Percentiles rank a stretch among this genome's conserved stretches.
phyloP scores from a whole-genome alignment of 768 basidiomycete species.

The Tremella mesenterica region DNA sequence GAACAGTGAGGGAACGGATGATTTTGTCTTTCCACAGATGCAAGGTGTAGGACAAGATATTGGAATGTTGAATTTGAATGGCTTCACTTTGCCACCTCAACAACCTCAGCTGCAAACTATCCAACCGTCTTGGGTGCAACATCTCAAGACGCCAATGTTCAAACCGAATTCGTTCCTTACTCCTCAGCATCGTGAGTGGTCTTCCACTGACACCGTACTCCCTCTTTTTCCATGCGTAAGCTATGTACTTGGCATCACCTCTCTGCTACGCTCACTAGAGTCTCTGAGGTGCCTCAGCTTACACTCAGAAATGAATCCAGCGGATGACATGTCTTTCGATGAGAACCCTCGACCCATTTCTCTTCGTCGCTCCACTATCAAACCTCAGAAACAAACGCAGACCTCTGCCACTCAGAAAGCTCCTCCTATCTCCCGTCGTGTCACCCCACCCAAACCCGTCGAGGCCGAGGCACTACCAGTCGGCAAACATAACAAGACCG shows the following conservation, averaged over 20 bases:
- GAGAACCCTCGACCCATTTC: background rate
- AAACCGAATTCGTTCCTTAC: too few relatives aligned
- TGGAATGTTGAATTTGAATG: slow-evolving; percentile 1
- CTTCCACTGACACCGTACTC: too few relatives aligned
- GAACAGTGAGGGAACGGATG: slow-evolving; percentile 13
- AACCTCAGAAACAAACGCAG: background rate
- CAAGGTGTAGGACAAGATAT: background rate
- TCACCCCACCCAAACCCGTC: background rate
- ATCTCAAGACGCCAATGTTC: background rate
- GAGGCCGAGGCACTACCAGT: background rate
- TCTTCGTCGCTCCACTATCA: background rate
- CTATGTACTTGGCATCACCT: background rate
- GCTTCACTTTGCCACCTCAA: background rate
- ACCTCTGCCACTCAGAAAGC: background rate
- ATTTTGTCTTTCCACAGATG: slow-evolving; percentile 18
- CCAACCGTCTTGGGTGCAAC: slow-evolving; percentile 8
- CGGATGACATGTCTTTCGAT: too few relatives aligned
- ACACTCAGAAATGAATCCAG: too few relatives aligned
- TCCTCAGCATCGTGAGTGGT: too few relatives aligned
- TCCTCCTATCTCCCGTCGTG: too few relatives aligned
- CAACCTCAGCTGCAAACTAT: slow-evolving; percentile 4
- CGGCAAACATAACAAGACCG: slow-evolving; percentile 44
- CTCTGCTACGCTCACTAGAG: too few relatives aligned
- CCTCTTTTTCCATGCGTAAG: too few relatives aligned
- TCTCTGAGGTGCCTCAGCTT: too few relatives aligned